Evolutionary conservation across 1,139 yeast species (phyloP).

Genomic region (Magnusiomyces suaveolens): DNA sequence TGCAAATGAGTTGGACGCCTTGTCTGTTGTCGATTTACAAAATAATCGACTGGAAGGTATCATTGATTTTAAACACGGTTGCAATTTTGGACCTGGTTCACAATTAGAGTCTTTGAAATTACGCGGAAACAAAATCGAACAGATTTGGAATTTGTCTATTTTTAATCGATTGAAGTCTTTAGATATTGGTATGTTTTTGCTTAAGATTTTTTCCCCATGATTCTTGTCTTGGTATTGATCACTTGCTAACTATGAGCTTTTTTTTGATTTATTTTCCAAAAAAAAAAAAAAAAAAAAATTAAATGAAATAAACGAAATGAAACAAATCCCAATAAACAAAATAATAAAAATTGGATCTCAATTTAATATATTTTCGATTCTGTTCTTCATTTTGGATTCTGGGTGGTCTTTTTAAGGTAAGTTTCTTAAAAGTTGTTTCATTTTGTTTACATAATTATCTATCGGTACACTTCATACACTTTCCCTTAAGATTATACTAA

Average conservation of each 20-base stretch:
- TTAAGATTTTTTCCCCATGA: not conserved
- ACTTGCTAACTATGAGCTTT: not conserved
- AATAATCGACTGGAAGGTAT: conserved; percentile 4
- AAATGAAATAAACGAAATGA: not conserved
- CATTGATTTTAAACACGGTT: not conserved
- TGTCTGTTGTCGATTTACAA: conserved; percentile 7
- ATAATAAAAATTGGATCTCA: no score
- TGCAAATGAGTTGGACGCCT: conserved; percentile 17
- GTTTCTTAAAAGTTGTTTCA: no score
- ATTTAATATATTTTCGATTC: no score
- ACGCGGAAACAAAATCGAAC: conserved; percentile 16
- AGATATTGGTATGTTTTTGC: conserved; percentile 12
- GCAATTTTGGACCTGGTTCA: conserved; percentile 2
- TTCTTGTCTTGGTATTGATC: not conserved
- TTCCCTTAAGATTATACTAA: no score
- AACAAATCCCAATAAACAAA: no score
- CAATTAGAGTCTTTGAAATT: conserved; percentile 12
- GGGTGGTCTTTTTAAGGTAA: no score
- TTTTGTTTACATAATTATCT: no score
- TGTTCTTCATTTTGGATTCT: no score
- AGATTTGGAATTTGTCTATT: conserved; percentile 17
- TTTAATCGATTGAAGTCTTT: conserved; percentile 6
- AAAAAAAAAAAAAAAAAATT: not conserved
- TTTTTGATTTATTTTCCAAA: not conserved
- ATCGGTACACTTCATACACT: no score